Evolutionary conservation across 371 early-diverging fungal species (phyloP), one percentile per base, ranked within the genome.

Genomic region (Chytridium lagenaria): DNA sequence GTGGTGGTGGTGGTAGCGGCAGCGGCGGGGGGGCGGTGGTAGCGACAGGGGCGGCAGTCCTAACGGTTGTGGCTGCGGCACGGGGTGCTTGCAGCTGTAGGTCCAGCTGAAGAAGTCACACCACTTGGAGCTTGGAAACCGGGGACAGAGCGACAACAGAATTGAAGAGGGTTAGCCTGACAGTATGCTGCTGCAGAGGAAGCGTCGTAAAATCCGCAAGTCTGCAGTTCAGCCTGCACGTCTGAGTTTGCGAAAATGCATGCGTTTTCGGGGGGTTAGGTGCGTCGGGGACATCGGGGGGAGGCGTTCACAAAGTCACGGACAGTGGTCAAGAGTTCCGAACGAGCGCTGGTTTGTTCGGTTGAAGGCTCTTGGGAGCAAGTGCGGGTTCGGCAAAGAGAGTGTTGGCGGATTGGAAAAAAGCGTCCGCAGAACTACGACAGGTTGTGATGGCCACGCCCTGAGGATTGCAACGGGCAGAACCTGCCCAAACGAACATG

Each of bases 121-220:
- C 26, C 5, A 55, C 57, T 5, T 7, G 57, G 10, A 16, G 57
- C 57, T 19, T 23, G 22, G 68, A 68, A 68, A 5, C 68, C 68
- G 19, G 68, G 51, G 16, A 68, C 68, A 22, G 3, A 5, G 52
- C 39, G 3, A 40, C 68, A 68, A 51, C 68, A 68, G 19, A 30
- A 5, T 16, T 66, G 15, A 26, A 10, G 30, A 2, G n/a, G 44
- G 66, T 66, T 66, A 30, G 50, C 68, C 33, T 12, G 16, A 40
- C 68, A 68, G 52, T 30, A 52, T 12, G 50, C n/a, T 5, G 31
- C 15, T 22, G 68, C 68, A 26, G 30, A 16, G 10, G 23, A 15
- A 28, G 50, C 52, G 33, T 49, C 68, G 52, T 68, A 68, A 34
- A 51, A 68, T 2, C 68, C 68, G 52, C 68, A 68, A 34, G 36